Conservation (phyloP, 352 stramenopile genomes). For the Phytopythium chamaehyphon region DNA sequence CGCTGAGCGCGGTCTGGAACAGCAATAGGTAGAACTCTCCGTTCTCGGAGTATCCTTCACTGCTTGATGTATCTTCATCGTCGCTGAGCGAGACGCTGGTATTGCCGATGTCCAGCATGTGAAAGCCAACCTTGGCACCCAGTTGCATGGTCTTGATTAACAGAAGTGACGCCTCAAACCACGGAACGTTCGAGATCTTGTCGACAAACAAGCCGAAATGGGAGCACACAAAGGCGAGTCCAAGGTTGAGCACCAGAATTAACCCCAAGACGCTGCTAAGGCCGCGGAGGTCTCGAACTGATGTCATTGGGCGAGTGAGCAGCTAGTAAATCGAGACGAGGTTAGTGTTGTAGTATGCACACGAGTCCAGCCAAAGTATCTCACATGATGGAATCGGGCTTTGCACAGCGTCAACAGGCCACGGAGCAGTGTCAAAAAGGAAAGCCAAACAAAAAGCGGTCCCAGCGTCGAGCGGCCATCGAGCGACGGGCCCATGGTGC, state of each 20-base stretch:
- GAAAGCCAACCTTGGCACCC: slow-evolving; percentile 64
- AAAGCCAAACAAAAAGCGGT: slow-evolving; percentile 64
- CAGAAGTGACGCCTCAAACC: slow-evolving; percentile 68
- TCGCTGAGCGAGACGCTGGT: slow-evolving; percentile 17
- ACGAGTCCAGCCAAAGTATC: not conserved
- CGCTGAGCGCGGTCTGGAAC: slow-evolving; percentile 58
- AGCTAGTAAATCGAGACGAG: slow-evolving; percentile 16
- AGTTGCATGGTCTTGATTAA: slow-evolving; percentile 65
- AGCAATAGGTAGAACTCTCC: slow-evolving; percentile 61
- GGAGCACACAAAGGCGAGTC: slow-evolving; percentile 34
- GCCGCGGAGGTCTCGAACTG: slow-evolving; percentile 47
- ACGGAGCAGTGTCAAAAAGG: slow-evolving; percentile 50
- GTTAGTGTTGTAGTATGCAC: not conserved
- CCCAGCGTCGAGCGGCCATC: slow-evolving; percentile 16
- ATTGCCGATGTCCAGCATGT: slow-evolving; percentile 46
- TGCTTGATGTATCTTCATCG: slow-evolving; percentile 26
- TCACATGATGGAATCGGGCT: slow-evolving; percentile 58
- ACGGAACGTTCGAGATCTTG: slow-evolving; percentile 62
- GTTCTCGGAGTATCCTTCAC: slow-evolving; percentile 42
- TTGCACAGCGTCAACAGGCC: slow-evolving; percentile 59
- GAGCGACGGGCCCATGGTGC: slow-evolving; percentile 46
- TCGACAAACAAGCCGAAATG: slow-evolving; percentile 37
- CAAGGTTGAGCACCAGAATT: slow-evolving; percentile 38
- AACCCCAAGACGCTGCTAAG: slow-evolving; percentile 38
- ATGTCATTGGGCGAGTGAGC: slow-evolving; percentile 58